Evolutionary conservation across 495 filamentous ascomycete species (phyloP).

Genomic region (Talaromyces liani): DNA sequence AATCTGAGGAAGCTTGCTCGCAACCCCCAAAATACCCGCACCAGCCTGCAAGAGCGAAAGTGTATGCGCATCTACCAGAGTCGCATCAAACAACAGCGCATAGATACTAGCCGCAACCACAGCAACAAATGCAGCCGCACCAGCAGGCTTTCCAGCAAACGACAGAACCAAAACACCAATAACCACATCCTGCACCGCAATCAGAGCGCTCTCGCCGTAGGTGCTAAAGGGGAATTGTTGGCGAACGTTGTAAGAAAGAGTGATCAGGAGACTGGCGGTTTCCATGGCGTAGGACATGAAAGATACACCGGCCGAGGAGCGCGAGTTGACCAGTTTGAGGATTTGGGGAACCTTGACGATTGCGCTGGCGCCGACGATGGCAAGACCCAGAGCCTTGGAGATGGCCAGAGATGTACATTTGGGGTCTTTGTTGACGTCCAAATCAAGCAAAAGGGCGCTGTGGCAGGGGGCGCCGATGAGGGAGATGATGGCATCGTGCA

Average conservation of each 20-base stretch:
- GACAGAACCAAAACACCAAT: slow-evolving; percentile 78
- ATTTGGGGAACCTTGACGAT: slow-evolving; percentile 96
- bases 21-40: slow-evolving; percentile 73
- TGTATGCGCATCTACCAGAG: slow-evolving; percentile 57
- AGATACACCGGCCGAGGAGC: slow-evolving; percentile 72
- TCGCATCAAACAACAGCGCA: slow-evolving; percentile 58
- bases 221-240: slow-evolving; percentile 92
- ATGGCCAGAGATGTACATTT: slow-evolving; percentile 80
- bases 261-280: slow-evolving; percentile 75
- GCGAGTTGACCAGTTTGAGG: slow-evolving; percentile 74
- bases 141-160: slow-evolving; percentile 57
- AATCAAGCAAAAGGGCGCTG: slow-evolving; percentile 67
- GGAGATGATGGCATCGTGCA: slow-evolving; percentile 65
- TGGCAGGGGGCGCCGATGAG: slow-evolving; percentile 83
- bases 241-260: slow-evolving; percentile 81
- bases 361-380: slow-evolving; percentile 78
- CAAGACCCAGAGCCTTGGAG: slow-evolving; percentile 86
- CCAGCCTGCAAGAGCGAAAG: slow-evolving; percentile 76
- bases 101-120: slow-evolving; percentile 59
- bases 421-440: slow-evolving; percentile 61
- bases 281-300: slow-evolving; percentile 91
- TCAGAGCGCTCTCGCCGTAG: slow-evolving; percentile 87
- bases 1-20: slow-evolving; percentile 91
- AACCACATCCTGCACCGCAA: slow-evolving; percentile 83
- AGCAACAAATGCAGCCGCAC: slow-evolving; percentile 66